Base-by-base conservation (phyloP, 495 filamentous ascomycete genomes). In the Penicillium subrubescens region DNA sequence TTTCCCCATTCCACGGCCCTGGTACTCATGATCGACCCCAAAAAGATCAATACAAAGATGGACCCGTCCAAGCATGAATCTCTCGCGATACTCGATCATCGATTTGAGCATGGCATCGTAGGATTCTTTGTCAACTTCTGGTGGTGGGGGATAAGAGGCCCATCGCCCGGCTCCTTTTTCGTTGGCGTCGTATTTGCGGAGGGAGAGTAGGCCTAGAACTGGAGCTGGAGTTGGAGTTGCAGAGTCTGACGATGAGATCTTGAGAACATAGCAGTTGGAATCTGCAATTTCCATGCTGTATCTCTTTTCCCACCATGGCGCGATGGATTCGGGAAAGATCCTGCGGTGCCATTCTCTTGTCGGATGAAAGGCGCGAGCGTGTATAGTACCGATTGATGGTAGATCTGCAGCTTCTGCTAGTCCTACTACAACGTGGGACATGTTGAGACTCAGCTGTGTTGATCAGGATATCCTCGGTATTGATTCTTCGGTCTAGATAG, bases 41-140 rank as follows among this genome's bases (percentile, higher is more conserved):
- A 52, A 52, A 52, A 31, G 48, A 31, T 52, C 48, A 27, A 52
- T n/a, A 31, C 48, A 52, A 52, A 52, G 48, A 31, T 52, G 48
- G 0, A 31, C 10, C 3, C 48, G 48, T 2, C 48, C 48, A 8
- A 31, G 25, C 48, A 52, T 52, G 15, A 31, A 52, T n/a, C 48
- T 17, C 48, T 52, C 48, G 7, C 48, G 48, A 31, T 31, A 17
- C 12, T 52, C 48, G 7, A 31, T 8, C 48, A 52, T 52, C 4
- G 25, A 29, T 1, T 15, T 52, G 14, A 52, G 0, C 27, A 52
- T 29, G 48, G 48, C 14, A 14, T 52, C 48, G 5, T 31, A 29
- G 10, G 48, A 25, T 21, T 31, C 14, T 11, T 6, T 52, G 12
- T 52, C 48, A 52, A 31, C 48, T 2, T 52, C 12, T 2, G 25